Conservation (phyloP, 768 basidiomycete genomes). For the Hypholoma sublateritium region DNA sequence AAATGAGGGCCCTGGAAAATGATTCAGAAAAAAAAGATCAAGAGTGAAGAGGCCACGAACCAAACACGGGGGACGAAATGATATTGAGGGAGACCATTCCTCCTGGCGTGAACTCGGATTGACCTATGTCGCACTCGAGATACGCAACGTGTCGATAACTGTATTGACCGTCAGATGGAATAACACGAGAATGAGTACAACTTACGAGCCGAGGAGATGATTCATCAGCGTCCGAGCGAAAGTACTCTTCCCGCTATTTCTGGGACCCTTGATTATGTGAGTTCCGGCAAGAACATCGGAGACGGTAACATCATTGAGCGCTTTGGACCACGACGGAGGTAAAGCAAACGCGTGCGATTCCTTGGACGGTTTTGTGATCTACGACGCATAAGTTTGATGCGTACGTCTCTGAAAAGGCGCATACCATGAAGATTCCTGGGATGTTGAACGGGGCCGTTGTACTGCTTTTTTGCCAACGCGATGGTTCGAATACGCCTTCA, state of each 20-base stretch:
- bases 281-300: conserved; percentile 27
- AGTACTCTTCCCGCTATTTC: conserved; percentile 88
- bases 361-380: conserved; percentile 38
- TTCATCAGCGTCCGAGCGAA: conserved; percentile 78
- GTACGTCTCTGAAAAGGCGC: conserved; percentile 12
- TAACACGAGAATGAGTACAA: conserved; percentile 1
- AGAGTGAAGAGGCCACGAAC: conserved; percentile 33
- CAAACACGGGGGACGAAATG: conserved; percentile 67
- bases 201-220: conserved; percentile 57
- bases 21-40: not conserved
- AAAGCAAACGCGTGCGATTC: conserved; percentile 38
- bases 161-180: not conserved
- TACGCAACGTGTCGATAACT: conserved; percentile 85
- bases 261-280: conserved; percentile 80
- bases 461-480: conserved; percentile 39
- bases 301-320: conserved; percentile 26
- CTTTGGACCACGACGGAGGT: conserved; percentile 37
- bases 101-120: conserved; percentile 89
- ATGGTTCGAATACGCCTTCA: conserved; percentile 59
- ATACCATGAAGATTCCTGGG: conserved; percentile 48
- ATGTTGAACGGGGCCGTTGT: conserved; percentile 41
- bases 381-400: not conserved
- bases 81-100: conserved; percentile 84
- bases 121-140: conserved; percentile 91
- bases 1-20: conserved; percentile 73